Evolutionary conservation across 345 rosid genomes (phyloP), one percentile per base, ranked within the genome.

Genomic region (Ceriops zippeliana): DNA sequence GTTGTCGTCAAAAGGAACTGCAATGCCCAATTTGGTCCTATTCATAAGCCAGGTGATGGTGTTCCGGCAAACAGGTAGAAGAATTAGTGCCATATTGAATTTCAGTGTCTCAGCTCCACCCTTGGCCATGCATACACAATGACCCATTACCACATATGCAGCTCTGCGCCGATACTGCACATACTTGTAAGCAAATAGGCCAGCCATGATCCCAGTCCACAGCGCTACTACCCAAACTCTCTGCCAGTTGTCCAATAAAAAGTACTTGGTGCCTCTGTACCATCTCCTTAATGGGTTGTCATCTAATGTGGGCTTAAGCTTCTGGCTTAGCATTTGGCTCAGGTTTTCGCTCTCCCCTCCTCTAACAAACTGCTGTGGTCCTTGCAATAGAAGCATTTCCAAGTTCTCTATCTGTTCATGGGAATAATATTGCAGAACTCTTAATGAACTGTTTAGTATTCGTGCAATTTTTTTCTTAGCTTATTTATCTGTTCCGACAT

Each of bases 301-400:
- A 62, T 85, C 81, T 17, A 71, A 27, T n/a, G 85, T 76, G 1
- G 91, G 87, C 83, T 82, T 83, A 38, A 90, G 91, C 79, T 83
- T 85, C 76, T 86, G 93, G 81, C 96, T 90, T 47, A 90, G 83
- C 87, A 86, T 78, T 20, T 83, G 83, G 69, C 92, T 87, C 74
- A 87, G 79, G 61, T 82, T 80, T 70, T 76, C 72, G 82, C 88
- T 90, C 72, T 90, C 92, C 53, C 87, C 90, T 32, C 70, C 80
- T 75, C 80, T 77, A 2, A 73, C 82, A 0, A 86, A 58, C 35
- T 87, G 87, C 71, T 30, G 66, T 56, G 92, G 84, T 24, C 87
- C 87, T 84, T 86, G 84, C 65, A 87, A 64, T 49, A 90, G 79
- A 58, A 90, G 86, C 58, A 78, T 79, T 80, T 90, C 91, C 70